Conservation (phyloP, 768 basidiomycete genomes). For the Scleroderma citrinum region DNA sequence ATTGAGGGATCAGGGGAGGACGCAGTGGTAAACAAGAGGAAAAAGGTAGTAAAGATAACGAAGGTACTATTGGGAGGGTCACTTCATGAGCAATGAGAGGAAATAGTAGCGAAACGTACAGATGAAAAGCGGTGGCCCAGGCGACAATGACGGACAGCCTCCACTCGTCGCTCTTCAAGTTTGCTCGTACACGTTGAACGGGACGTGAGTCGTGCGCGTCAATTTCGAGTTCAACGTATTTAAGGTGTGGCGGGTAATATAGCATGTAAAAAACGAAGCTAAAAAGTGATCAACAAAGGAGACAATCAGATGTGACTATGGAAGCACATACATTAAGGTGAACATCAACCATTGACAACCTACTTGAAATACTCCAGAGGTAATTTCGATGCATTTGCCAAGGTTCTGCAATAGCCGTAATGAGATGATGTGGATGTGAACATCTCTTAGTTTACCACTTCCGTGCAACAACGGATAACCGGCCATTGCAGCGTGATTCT, state of each 20-base stretch:
- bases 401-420: conserved; percentile 38
- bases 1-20: conserved; percentile 29
- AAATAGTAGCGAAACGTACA: conserved; percentile 45
- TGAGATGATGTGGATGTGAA: conserved; percentile 1
- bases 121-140: conserved; percentile 62
- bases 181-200: conserved; percentile 38
- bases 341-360: conserved; percentile 81
- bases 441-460: conserved; percentile 47
- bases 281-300: not conserved
- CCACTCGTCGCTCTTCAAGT: conserved; percentile 65
- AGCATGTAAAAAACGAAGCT: conserved; percentile 88
- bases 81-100: not conserved
- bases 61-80: conserved; percentile 38
- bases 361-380: conserved; percentile 81
- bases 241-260: conserved; percentile 85
- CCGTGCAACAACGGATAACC: conserved; percentile 72
- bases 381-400: conserved; percentile 70
- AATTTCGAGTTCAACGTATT: conserved; percentile 49
- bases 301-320: not conserved
- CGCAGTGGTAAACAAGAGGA: conserved; percentile 46
- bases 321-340: conserved; percentile 63
- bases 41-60: conserved; percentile 52
- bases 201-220: conserved; percentile 38
- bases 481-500: conserved; percentile 85
- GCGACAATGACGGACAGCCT: conserved; percentile 68